Percentiles rank a stretch among this genome's conserved stretches.
These are phyloP conservation scores for Debaryomyces maramus DNA, from an alignment of 805 yeast species.

Conservation along the genomic window DNA sequence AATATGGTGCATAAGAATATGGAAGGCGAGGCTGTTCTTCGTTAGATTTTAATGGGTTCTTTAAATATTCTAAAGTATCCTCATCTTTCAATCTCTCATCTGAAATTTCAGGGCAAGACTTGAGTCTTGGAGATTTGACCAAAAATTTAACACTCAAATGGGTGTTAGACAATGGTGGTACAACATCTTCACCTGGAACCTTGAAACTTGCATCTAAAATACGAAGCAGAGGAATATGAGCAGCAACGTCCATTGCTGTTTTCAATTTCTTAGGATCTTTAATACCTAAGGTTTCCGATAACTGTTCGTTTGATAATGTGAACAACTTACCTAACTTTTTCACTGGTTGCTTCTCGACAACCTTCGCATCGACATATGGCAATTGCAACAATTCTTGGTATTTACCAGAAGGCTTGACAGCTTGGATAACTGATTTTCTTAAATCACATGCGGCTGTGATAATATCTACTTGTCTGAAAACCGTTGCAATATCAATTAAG, in stretches of 20 bases:
- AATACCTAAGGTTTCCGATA: constrained; percentile 57
- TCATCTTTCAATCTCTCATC: constrained; percentile 50
- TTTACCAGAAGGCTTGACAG: constrained; percentile 54
- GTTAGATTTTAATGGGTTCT: constrained; percentile 69
- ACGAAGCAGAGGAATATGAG: constrained; percentile 66
- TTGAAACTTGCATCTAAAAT: constrained; percentile 69
- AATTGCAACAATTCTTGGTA: constrained; percentile 75
- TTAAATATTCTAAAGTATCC: constrained; percentile 62
- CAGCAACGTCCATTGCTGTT: constrained; percentile 55
- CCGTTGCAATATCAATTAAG: constrained; percentile 76
- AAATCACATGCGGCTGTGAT: constrained; percentile 62
- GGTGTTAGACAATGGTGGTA: constrained; percentile 65
- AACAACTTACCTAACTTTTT: constrained; percentile 69
- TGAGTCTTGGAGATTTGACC: constrained; percentile 70
- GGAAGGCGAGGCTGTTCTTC: constrained; percentile 71
- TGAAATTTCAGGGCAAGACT: constrained; percentile 50
- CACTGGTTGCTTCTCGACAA: constrained; percentile 45
- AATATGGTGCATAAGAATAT: constrained; percentile 67
- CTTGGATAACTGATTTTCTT: constrained; percentile 73
- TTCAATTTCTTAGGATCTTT: constrained; percentile 45
- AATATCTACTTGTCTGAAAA: constrained; percentile 72
- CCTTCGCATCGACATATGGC: constrained; percentile 62
- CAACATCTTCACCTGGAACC: constrained; percentile 84
- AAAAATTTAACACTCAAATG: constrained; percentile 76
- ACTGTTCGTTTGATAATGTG: constrained; percentile 56